Percentiles rank a stretch among this genome's conserved stretches.
phyloP scores from a whole-genome alignment of 352 stramenopile genomes.

The Globisporangium polare region DNA sequence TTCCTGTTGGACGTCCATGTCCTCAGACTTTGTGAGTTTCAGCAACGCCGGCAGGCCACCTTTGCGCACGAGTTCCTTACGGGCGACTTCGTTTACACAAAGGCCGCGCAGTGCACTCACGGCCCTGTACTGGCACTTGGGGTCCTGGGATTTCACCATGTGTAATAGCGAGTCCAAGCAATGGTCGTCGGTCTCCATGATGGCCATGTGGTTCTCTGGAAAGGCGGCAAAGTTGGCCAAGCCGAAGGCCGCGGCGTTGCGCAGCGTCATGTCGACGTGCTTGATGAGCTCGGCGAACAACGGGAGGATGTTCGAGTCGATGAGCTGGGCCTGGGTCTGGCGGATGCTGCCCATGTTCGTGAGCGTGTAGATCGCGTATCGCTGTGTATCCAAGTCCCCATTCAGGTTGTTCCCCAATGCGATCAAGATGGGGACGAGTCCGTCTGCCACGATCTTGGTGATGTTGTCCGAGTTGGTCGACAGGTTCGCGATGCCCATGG shows the following conservation, averaged over 20 bases:
- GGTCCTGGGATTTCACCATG: conserved; percentile 55
- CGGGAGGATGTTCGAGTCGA: conserved; percentile 68
- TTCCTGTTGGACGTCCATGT: conserved; percentile 95
- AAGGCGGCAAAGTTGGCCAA: conserved; percentile 94
- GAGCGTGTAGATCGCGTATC: conserved; percentile 91
- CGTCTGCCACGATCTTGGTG: conserved; percentile 89
- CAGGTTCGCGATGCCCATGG: conserved; percentile 95
- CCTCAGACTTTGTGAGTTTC: conserved; percentile 86
- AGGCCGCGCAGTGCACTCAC: conserved; percentile 91
- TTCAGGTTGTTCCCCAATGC: conserved; percentile 82
- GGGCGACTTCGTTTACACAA: conserved; percentile 82
- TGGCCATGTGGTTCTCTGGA: conserved; percentile 83
- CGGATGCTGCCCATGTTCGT: conserved; percentile 91
- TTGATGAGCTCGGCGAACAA: conserved; percentile 72
- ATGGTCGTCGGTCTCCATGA: conserved; percentile 52
- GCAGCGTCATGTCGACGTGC: conserved; percentile 77
- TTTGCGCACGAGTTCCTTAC: conserved; percentile 86
- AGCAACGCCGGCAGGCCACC: conserved; percentile 88
- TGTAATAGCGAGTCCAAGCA: conserved; percentile 58
- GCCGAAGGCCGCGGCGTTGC: conserved; percentile 89
- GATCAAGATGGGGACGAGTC: conserved; percentile 85
- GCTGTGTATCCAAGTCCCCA: conserved; percentile 89
- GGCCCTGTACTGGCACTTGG: conserved; percentile 86
- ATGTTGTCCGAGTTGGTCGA: conserved; percentile 90
- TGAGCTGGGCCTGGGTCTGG: conserved; percentile 79